A percentile compares a stretch with the other conserved stretches of the same genome.
Evolutionary conservation across 805 yeast genomes (phyloP).

Genomic region (Candida sithepensis): DNA sequence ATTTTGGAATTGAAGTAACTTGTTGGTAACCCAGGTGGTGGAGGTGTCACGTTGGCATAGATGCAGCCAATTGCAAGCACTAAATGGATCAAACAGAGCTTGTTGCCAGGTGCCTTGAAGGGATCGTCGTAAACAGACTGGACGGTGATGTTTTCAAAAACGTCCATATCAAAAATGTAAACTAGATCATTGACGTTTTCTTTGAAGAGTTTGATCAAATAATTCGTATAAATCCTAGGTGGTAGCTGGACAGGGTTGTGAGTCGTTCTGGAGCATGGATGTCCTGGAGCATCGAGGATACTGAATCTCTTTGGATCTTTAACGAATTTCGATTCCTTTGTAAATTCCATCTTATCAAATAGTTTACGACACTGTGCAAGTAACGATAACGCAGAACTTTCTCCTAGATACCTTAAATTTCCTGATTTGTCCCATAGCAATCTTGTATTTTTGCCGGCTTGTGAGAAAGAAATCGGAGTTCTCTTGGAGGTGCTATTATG

Average conservation of each 20-base stretch:
- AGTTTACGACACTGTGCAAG: slow-evolving; percentile 38
- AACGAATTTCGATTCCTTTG: slow-evolving; percentile 30
- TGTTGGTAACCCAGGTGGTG: slow-evolving; percentile 5
- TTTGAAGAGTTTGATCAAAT: slow-evolving; percentile 31
- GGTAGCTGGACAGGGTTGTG: slow-evolving; percentile 29
- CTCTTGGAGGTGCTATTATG: neutral
- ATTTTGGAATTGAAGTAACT: slow-evolving; percentile 8
- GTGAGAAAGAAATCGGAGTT: slow-evolving; percentile 8
- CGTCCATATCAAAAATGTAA: slow-evolving; percentile 37
- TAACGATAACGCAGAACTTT: slow-evolving; percentile 39
- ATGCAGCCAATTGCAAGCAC: slow-evolving; percentile 40
- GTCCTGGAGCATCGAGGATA: slow-evolving; percentile 35
- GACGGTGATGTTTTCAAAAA: slow-evolving; percentile 28
- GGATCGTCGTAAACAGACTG: slow-evolving; percentile 32
- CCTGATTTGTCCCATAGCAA: slow-evolving; percentile 35
- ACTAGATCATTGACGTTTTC: slow-evolving; percentile 38
- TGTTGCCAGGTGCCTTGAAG: slow-evolving; percentile 21
- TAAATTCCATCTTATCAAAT: slow-evolving; percentile 24
- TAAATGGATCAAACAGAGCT: slow-evolving; percentile 35
- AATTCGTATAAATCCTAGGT: slow-evolving; percentile 26
- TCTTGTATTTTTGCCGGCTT: slow-evolving; percentile 26
- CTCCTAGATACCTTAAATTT: slow-evolving; percentile 37
- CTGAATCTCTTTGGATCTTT: slow-evolving; percentile 36
- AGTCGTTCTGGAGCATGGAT: slow-evolving; percentile 13
- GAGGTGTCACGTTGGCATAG: slow-evolving; percentile 25